Percentiles rank a stretch among this genome's conserved stretches.
Evolutionary conservation across 768 basidiomycete species (phyloP).

Genomic region (Arthromyces matolae): DNA sequence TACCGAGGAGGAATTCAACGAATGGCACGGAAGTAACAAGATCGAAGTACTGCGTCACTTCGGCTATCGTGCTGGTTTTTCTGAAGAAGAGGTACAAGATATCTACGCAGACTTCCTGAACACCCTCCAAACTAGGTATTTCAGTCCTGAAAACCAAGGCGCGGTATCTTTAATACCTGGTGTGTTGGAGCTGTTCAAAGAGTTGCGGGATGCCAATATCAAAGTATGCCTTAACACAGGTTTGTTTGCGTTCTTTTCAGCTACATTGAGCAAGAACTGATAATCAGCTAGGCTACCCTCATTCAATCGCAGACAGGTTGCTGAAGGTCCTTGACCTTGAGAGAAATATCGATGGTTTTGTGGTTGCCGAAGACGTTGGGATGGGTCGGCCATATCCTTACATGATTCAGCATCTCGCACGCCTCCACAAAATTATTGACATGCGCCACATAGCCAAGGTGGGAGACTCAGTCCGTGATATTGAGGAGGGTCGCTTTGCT

Average conservation of each 20-base stretch:
- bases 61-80: constrained; percentile 9
- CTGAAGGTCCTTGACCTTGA: neutral
- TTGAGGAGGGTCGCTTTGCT: constrained; percentile 11
- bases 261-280: neutral
- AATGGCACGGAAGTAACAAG: constrained; percentile 12
- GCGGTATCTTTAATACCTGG: constrained; percentile 6
- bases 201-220: constrained; percentile 5
- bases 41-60: constrained; percentile 10
- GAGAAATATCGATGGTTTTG: constrained; percentile 9
- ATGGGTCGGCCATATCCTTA: constrained; percentile 13
- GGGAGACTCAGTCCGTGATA: constrained; percentile 10
- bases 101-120: constrained; percentile 10
- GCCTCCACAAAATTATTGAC: constrained; percentile 7
- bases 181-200: constrained; percentile 1
- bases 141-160: constrained; percentile 5
- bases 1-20: constrained; percentile 9
- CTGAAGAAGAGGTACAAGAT: constrained; percentile 7
- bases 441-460: constrained; percentile 10
- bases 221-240: constrained; percentile 14
- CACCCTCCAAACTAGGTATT: constrained; percentile 3
- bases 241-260: neutral
- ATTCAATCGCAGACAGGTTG: constrained; percentile 10
- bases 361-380: constrained; percentile 13
- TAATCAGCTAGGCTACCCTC: constrained; percentile 5
- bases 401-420: constrained; percentile 13